Base-by-base conservation (phyloP, 73 alveolate genomes). In the Uronychia setigera region DNA sequence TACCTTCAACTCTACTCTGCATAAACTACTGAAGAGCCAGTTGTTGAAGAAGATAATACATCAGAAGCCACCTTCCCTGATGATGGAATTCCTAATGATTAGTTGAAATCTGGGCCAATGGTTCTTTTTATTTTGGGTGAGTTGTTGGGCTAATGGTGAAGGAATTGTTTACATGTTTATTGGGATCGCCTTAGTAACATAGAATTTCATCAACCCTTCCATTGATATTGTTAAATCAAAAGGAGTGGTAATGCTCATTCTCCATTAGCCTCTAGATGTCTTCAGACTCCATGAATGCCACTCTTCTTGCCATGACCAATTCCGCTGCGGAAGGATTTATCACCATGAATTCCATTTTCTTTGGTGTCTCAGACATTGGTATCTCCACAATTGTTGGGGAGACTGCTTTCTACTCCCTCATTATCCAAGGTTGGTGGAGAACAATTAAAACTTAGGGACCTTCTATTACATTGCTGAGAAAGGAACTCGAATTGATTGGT, bases 291-390 rank as follows among this genome's bases (percentile, higher is more conserved):
- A 90, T 90, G 92, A 90, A 90, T 80, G 95, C 95, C 0, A 90
- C 95, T 30, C 81, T 90, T 67, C 91, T 90, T 19, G 95, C 95
- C 13, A 83, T 90, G 92, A 85, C 95, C 32, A 90, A 90, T 86
- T 90, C 95, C 0, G 92, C 95, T 29, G 95, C 95, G 0, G 95
- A 90, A 67, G 28, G 91, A 25, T 90, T 90, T 79, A 90, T 90
- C 85, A 85, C 83, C 46, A 85, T 84, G 95, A 90, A 90, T 74
- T 90, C 95, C 19, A 90, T 90, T 29, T 90, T 90, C 92, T 90
- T 90, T 84, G 90, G 90, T 27, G 91, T 80, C 27, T 79, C 89
- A 1, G 95, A 90, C 58, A 90, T 90, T 74, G 95, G 95, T 0
- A 84, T 90, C 11, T 85, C 81, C 77, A 90, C 95, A 57, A 84